Evolutionary conservation across 257 asterid species (phyloP), one percentile per base, ranked within the genome.

Genomic region (Solanum bulbocastanum): DNA sequence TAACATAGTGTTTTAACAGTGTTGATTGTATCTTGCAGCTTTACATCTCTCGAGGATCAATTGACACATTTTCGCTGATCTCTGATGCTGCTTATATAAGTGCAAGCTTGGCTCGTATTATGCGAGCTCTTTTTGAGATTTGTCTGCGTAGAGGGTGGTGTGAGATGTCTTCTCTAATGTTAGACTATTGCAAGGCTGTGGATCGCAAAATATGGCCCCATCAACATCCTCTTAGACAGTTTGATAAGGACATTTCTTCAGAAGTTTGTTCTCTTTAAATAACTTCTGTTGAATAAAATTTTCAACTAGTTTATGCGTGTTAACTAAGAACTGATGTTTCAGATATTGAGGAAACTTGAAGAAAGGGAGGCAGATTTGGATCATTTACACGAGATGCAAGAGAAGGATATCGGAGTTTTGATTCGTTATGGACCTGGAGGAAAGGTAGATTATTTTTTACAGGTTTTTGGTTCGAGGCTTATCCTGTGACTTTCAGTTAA

Each of bases 121-220:
- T 97, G 96, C 94, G 99, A 85, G 99, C 99, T 36, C 90, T 97
- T 86, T 97, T 94, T 95, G 99, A 97, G 92, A 94, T 95, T 90
- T 97, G 99, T 91, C 89, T 97, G 91, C 94, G 98, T 71, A 92
- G 96, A 90, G 98, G 99, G 86, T 97, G 99, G 99, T 95, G 98
- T 92, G 99, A 96, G 92, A 96, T 96, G 99, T 69, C 98, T 87
- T 92, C 96, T 72, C 89, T 94, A 89, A 91, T 95, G 97, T 91
- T 97, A 90, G 98, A 95, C 88, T 95, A 93, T 89, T 97, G 99
- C 93, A 97, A 97, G 93, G 98, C 99, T 71, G 98, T 97, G 90
- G 99, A 97, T 92, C 99, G 98, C 90, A 95, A 94, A 91, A 90
- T 95, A 89, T 97, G 99, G 99, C 98, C 98, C 83, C 98, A 95